Percentiles rank a stretch among this genome's conserved stretches.
These are phyloP conservation scores for Cladosporium cucumerinum DNA, from an alignment of 2,329 filamentous ascomycete species.

Conservation along the genomic window DNA sequence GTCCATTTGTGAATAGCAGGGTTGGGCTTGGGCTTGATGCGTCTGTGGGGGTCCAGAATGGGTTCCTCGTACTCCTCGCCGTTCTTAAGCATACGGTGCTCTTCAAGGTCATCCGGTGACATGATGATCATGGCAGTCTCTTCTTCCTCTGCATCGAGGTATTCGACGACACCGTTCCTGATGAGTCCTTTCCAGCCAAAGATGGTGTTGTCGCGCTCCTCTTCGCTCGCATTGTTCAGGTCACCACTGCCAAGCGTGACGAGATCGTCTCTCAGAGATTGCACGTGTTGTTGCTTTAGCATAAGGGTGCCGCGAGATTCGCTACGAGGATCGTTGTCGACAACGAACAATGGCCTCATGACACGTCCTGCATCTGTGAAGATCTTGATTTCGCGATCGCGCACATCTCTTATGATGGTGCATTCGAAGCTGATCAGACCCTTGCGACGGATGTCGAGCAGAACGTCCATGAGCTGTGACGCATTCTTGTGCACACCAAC, in stretches of 20 bases:
- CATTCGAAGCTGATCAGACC: constrained; percentile 88
- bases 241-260: constrained; percentile 48
- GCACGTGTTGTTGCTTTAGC: constrained; percentile 79
- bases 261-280: constrained; percentile 70
- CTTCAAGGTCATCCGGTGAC: constrained; percentile 90
- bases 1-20: constrained; percentile 88
- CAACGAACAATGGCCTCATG: constrained; percentile 87
- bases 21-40: constrained; percentile 85
- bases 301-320: constrained; percentile 73
- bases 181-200: constrained; percentile 89
- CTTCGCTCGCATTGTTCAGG: constrained; percentile 53
- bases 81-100: constrained; percentile 42
- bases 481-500: constrained; percentile 92
- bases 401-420: constrained; percentile 90
- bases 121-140: constrained; percentile 99
- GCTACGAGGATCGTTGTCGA: constrained; percentile 78
- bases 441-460: constrained; percentile 52
- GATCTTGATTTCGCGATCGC: constrained; percentile 96
- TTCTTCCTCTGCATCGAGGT: constrained; percentile 96
- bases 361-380: constrained; percentile 96
- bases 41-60: constrained; percentile 67
- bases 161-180: constrained; percentile 82
- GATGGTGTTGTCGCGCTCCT: constrained; percentile 57
- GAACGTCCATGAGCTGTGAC: constrained; percentile 67
- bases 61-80: constrained; percentile 23